Base-by-base conservation (phyloP, 352 stramenopile species). In the Globisporangium cederbergense region DNA sequence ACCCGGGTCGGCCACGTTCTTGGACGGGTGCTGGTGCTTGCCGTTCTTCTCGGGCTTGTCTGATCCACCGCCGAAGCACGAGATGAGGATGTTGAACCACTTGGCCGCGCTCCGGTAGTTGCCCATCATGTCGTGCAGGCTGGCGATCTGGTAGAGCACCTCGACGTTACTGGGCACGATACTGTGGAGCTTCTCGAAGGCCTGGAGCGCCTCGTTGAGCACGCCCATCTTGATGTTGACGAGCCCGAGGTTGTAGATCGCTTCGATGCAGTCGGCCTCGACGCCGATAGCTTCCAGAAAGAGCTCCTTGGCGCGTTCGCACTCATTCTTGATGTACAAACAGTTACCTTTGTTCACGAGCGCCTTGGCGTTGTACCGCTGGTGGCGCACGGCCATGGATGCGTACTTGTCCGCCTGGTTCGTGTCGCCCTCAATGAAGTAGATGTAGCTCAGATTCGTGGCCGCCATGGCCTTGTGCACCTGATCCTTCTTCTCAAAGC, bases 341-440 rank as follows among this genome's bases (percentile, higher is more conserved):
- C 96, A 98, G 73, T 99, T 99, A 45, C 91, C 97, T 67, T 98
- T 98, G 80, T 99, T 99, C 16, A 99, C 97, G 10, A 99, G 82
- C 34, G 96, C 97, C 62, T 98, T 98, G 46, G 95, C 92, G 71
- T 98, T 99, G 79, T 98, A 99, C 20, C 95, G 79, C 58, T 98
- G 88, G 60, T 97, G 84, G n/a, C 84, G 78, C 47, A 99, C 91
- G 10, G 96, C 96, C 62, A 98, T 70, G 5, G 83, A 88, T 25
- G 83, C 83, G 77, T 98, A 98, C 67, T 97, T 94, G 66, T 98
- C 91, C 3, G 97, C 96, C 58, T 93, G 87, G 22, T 77, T 64
- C 16, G 88, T 80, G 65, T 99, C 90, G 45, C 91, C 92, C 72
- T 98, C 91, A 47, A 99, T 88, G 59, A 99, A 99, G 70, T 98